Evolutionary conservation across 805 yeast species (phyloP), one percentile per base, ranked within the genome.

Genomic region (Dipodascus geniculatus): DNA sequence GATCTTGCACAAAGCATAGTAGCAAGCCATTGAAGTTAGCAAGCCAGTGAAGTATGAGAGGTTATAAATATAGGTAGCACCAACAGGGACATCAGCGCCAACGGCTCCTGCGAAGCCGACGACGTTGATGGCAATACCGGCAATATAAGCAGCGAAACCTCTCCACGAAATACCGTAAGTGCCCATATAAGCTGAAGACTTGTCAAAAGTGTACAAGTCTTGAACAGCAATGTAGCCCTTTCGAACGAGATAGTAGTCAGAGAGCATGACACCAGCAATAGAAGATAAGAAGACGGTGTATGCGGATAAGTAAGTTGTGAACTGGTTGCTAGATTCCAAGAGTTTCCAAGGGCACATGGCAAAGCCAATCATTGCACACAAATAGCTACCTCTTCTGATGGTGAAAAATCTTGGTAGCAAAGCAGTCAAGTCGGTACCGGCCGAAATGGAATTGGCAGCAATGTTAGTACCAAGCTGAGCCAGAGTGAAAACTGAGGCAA

Each of bases 81-180:
- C 95, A 49, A 72, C 70, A 24, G 96, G 95, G 16, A 87, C 95
- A 56, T 73, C 76, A n/a, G 81, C 77, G 42, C 83, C 86, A 22
- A 86, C 81, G 8, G 89, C 88, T 58, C 95, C 72, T 3, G 83
- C 91, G 61, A 88, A 88, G 1, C 96, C 96, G 20, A 85, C 85
- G 63, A 88, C 82, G 62, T 87, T 88, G 49, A 95, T 93, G 35
- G 81, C 71, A 55, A 89, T 82, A 53, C 96, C 96, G 59, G 82
- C 75, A 58, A 88, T 66, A 65, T 88, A 88, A 1, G 96, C 93
- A 31, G 75, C 79, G 59, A 79, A 81, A 1, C 91, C 96, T 66
- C 95, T 76, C 93, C 95, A 86, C 65, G 87, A 87, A 67, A 79
- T 61, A 42, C 96, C 96, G 50, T 72, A 68, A 61, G 77, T 75